Evolutionary conservation across 164 flowering plant genomes (phyloP), one percentile per base, ranked within the genome.

Genomic region (Akebia trifoliata): DNA sequence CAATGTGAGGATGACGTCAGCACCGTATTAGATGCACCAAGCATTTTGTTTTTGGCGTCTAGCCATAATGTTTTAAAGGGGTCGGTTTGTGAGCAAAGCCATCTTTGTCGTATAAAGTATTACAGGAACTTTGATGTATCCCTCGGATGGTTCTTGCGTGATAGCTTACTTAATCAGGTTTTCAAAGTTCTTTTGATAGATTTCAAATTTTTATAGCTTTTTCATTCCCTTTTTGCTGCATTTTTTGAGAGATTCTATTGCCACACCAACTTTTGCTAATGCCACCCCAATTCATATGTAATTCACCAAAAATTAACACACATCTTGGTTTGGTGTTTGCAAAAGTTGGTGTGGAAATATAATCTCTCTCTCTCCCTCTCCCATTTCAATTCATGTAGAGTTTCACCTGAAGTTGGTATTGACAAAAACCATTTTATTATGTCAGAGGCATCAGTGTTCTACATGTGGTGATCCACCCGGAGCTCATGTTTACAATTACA

Each of bases 61-160:
- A 72, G 80, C 48, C 76, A 78, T 35, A 83, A 80, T 76, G 69
- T 81, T 28, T 63, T 58, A 10, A 79, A 64, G 25, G 92, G 89
- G 55, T 69, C 67, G 10, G 57, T 81, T 22, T 94, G 97, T 65
- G 84, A 86, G 73, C 83, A 84, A 57, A 76, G 78, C 66, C 89
- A 71, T 61, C 82, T 90, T 70, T 82, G 82, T 62, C 97, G 81
- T 62, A 83, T 94, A 65, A 85, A 74, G 77, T 94, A 84, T 74
- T 94, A 94, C 80, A 75, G 71, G 70, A 73, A 79, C 69, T 90
- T 82, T 53, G 99, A 94, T 72, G 72, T 84, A 70, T 83, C 97
- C 5, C 86, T 94, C 38, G 96, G 92, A 50, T 80, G 75, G 51
- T 87, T 83, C 69, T 73, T 94, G 71, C 70, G 45, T 39, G 84